phyloP scores from a whole-genome alignment of 2,329 filamentous ascomycete genomes.

The Trichoderma brevicompactum region DNA sequence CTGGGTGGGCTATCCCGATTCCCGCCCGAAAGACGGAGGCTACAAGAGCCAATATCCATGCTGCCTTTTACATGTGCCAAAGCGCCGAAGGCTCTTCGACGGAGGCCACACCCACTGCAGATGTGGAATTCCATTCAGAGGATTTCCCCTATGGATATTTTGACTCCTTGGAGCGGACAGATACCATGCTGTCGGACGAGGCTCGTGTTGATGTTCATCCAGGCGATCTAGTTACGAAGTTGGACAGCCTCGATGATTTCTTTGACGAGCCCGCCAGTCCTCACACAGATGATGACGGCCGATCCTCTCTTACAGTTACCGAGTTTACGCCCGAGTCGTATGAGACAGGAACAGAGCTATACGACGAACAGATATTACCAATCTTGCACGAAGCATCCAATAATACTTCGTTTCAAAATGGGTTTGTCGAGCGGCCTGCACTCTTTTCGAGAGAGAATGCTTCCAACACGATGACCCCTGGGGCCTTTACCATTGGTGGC shows the following conservation, averaged over 20 bases:
- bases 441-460: slow-evolving; percentile 63
- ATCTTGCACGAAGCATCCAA: slow-evolving; percentile 86
- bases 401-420: slow-evolving; percentile 82
- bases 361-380: slow-evolving; percentile 90
- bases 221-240: slow-evolving; percentile 79
- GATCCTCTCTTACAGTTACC: slow-evolving; percentile 65
- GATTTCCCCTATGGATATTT: slow-evolving; percentile 85
- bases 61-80: slow-evolving; percentile 92
- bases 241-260: slow-evolving; percentile 81
- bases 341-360: slow-evolving; percentile 74
- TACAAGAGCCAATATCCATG: slow-evolving; percentile 90
- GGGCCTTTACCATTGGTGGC: slow-evolving; percentile 55
- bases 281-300: slow-evolving; percentile 60
- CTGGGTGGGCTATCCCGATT: slow-evolving; percentile 93
- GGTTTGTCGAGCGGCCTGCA: slow-evolving; percentile 75
- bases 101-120: slow-evolving; percentile 72
- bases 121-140: slow-evolving; percentile 90
- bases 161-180: slow-evolving; percentile 71
- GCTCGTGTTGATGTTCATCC: slow-evolving; percentile 67
- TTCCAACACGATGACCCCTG: slow-evolving; percentile 66
- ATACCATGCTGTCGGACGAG: slow-evolving; percentile 93
- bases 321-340: slow-evolving; percentile 68
- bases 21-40: slow-evolving; percentile 86
- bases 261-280: slow-evolving; percentile 72
- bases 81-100: slow-evolving; percentile 62